Evolutionary conservation across 2,329 filamentous ascomycete genomes (phyloP).

Genomic region (Pseudogymnoascus sp.): DNA sequence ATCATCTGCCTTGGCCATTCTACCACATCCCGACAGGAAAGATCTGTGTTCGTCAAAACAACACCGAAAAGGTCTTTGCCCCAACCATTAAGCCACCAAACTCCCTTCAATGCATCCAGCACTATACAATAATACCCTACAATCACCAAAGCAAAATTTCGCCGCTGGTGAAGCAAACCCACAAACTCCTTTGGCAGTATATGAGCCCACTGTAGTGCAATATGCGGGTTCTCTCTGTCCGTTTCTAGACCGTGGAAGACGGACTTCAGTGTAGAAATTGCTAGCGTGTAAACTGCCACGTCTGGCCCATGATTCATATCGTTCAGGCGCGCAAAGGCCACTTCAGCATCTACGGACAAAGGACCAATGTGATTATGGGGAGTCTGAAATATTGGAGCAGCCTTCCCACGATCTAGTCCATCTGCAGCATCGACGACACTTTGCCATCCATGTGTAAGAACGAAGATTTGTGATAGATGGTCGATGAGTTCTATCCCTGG

Average conservation of each 20-base stretch:
- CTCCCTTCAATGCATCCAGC: conserved; percentile 6
- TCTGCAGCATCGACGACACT: conserved; percentile 12
- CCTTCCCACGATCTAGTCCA: not conserved
- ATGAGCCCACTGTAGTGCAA: conserved; percentile 9
- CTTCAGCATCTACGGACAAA: conserved; percentile 1
- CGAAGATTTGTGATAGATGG: conserved; percentile 12
- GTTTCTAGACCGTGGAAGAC: conserved; percentile 7
- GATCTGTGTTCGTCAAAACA: conserved; percentile 1
- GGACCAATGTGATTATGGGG: not conserved
- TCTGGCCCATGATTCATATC: conserved; percentile 8
- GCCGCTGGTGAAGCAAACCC: conserved; percentile 5
- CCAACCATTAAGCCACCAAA: conserved; percentile 14
- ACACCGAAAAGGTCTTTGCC: conserved; percentile 9
- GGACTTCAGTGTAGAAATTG: conserved; percentile 10
- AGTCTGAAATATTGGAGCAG: not conserved
- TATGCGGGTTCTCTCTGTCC: conserved; percentile 8
- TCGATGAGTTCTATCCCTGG: conserved; percentile 6
- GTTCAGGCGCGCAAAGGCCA: conserved; percentile 9
- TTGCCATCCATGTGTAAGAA: conserved; percentile 12
- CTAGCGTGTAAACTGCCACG: conserved; percentile 1
- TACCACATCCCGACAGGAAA: conserved; percentile 6
- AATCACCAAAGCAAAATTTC: conserved; percentile 12
- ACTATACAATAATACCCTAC: conserved; percentile 13
- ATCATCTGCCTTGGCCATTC: conserved; percentile 5
- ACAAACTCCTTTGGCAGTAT: conserved; percentile 11